phyloP scores from a whole-genome alignment of 192 early-diverging fungal genomes.

The Backusella liffmaniae region DNA sequence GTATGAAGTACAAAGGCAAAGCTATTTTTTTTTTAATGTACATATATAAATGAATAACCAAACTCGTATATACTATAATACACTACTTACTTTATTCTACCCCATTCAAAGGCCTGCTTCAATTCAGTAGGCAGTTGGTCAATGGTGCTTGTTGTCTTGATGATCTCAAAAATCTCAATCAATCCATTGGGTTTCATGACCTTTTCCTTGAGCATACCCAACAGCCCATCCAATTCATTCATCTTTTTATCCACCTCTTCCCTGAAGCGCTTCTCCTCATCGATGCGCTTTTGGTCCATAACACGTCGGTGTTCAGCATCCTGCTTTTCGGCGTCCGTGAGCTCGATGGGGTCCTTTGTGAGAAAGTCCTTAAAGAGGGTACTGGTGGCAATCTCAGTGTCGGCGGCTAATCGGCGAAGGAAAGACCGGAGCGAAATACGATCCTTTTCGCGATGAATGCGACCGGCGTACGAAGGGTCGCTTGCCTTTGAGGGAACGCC shows the following conservation, averaged over 20 bases:
- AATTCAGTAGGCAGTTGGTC: constrained; percentile 42
- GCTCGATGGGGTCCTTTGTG: constrained; percentile 34
- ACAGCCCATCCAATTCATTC: constrained; percentile 43
- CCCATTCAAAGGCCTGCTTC: constrained; percentile 53
- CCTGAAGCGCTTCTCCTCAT: constrained; percentile 44
- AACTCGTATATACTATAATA: neutral
- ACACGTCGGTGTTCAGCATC: constrained; percentile 36
- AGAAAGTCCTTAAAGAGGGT: constrained; percentile 40
- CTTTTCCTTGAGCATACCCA: constrained; percentile 47
- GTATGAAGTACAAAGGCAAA: constrained; percentile 56
- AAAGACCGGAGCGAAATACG: constrained; percentile 46
- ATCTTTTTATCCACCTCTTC: constrained; percentile 45
- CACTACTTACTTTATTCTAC: constrained; percentile 46
- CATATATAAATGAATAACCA: neutral
- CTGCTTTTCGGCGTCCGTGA: constrained; percentile 38
- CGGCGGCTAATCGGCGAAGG: constrained; percentile 36
- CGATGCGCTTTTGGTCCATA: constrained; percentile 42
- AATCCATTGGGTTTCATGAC: constrained; percentile 45
- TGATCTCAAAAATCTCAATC: constrained; percentile 25
- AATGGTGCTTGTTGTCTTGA: constrained; percentile 36
- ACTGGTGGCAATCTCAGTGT: constrained; percentile 33
- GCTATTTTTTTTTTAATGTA: constrained; percentile 14
- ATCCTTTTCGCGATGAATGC: constrained; percentile 46
- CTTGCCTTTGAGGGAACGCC: constrained; percentile 39
- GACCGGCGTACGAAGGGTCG: constrained; percentile 24